phyloP scores from a whole-genome alignment of 2,329 filamentous ascomycete species.

The Stemphylium beticola region DNA sequence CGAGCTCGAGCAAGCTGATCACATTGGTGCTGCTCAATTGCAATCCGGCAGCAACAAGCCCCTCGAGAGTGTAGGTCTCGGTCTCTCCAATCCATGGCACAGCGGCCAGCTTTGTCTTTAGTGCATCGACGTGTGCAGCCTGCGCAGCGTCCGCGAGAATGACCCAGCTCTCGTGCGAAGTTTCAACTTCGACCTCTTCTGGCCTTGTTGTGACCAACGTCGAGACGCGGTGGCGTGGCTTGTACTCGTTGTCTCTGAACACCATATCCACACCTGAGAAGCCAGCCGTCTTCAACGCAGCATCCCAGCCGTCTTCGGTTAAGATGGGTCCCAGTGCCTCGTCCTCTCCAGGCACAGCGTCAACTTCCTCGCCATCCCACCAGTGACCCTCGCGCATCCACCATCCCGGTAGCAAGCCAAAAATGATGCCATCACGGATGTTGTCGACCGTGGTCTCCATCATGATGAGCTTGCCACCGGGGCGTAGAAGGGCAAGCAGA shows the following conservation, averaged over 20 bases:
- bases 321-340: constrained; percentile 6
- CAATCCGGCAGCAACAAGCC: constrained; percentile 2
- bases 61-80: constrained; percentile 6
- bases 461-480: constrained; percentile 17
- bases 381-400: constrained; percentile 15
- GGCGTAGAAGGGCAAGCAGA: constrained; percentile 8
- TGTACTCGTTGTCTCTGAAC: constrained; percentile 11
- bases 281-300: constrained; percentile 5
- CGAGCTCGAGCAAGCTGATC: constrained; percentile 17
- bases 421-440: constrained; percentile 9
- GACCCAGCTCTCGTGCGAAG: constrained; percentile 1
- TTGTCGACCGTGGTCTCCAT: constrained; percentile 9
- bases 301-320: constrained; percentile 30
- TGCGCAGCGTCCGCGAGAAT: constrained; percentile 1
- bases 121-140: constrained; percentile 1
- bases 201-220: constrained; percentile 5
- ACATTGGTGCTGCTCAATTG: constrained; percentile 5
- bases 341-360: constrained; percentile 6
- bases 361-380: constrained; percentile 12
- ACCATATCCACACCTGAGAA: constrained; percentile 14
- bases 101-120: constrained; percentile 4
- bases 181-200: constrained; percentile 13
- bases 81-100: constrained; percentile 8
- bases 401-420: constrained; percentile 16
- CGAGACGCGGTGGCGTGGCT: constrained; percentile 3